These are phyloP conservation scores for Colletotrichum navitas DNA, from an alignment of 2,329 filamentous ascomycete genomes.

Conservation along the genomic window DNA sequence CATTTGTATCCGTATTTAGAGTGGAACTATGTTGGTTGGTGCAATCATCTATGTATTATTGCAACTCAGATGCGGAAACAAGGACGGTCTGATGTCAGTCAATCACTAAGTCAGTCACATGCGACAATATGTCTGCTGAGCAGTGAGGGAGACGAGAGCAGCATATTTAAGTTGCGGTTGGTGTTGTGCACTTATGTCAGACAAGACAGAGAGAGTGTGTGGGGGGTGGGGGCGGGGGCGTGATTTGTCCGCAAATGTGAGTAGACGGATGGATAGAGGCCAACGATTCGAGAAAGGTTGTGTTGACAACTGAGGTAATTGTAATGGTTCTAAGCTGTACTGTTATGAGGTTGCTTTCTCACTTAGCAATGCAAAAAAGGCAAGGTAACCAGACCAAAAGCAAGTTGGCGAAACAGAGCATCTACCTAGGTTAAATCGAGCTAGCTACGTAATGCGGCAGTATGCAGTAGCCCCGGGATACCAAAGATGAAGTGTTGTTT, in stretches of 20 bases:
- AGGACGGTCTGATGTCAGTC: neutral
- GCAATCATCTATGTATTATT: neutral
- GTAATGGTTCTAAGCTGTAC: neutral
- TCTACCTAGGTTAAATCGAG: neutral
- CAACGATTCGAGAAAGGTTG: neutral
- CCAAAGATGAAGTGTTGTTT: slow-evolving; percentile 31
- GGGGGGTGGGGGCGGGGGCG: neutral
- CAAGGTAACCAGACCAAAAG: neutral
- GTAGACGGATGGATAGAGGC: neutral
- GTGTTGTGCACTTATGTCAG: neutral
- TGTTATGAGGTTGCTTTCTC: neutral
- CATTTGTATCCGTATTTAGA: neutral
- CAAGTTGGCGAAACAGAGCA: neutral
- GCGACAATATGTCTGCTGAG: neutral
- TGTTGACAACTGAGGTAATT: neutral
- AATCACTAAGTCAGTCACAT: neutral
- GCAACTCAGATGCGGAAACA: neutral
- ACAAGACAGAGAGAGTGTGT: neutral
- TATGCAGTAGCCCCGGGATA: slow-evolving; percentile 33
- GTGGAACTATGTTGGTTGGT: neutral
- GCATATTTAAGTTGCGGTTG: neutral
- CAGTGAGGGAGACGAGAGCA: neutral
- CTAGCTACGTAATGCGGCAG: neutral
- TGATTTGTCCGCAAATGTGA: neutral
- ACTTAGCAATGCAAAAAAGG: neutral